These are phyloP conservation scores for Hymenoscyphus scutula DNA, from an alignment of 2,329 filamentous ascomycete genomes.

Conservation along the genomic window DNA sequence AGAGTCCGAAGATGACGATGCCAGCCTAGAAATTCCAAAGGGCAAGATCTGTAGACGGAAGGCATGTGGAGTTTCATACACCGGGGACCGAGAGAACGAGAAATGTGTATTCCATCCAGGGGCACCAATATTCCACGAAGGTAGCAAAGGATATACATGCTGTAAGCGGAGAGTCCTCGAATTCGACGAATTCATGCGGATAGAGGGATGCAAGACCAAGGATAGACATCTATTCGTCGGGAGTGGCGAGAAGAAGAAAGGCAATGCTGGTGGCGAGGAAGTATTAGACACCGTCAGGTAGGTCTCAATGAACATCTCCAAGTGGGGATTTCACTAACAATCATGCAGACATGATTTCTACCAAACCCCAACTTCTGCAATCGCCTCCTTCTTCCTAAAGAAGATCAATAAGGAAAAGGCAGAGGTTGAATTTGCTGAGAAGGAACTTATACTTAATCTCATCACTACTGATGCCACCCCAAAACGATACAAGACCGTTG, in stretches of 20 bases:
- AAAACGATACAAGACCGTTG: conserved; percentile 73
- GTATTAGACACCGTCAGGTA: conserved; percentile 74
- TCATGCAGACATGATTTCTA: conserved; percentile 78
- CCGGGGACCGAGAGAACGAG: conserved; percentile 64
- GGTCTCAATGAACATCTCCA: conserved; percentile 31
- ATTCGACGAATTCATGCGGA: conserved; percentile 97
- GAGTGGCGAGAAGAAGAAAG: conserved; percentile 63
- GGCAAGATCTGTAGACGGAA: conserved; percentile 75
- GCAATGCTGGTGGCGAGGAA: conserved; percentile 61
- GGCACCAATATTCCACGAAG: conserved; percentile 91
- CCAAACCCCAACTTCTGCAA: conserved; percentile 81
- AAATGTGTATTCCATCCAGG: conserved; percentile 87
- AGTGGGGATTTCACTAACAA: conserved; percentile 13
- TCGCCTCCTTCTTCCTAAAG: conserved; percentile 91
- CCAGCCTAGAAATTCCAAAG: conserved; percentile 66
- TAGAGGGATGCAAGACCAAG: conserved; percentile 85
- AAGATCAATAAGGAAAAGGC: conserved; percentile 86
- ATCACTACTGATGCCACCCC: conserved; percentile 71
- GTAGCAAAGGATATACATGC: conserved; percentile 95
- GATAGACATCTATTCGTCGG: conserved; percentile 81
- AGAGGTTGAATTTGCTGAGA: conserved; percentile 64
- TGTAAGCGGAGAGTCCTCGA: conserved; percentile 94
- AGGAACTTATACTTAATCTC: conserved; percentile 72
- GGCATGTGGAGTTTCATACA: conserved; percentile 68
- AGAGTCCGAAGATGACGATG: conserved; percentile 87